These are phyloP conservation scores for Annona cherimola DNA, from an alignment of 164 flowering plant species.

Conservation along the genomic window DNA sequence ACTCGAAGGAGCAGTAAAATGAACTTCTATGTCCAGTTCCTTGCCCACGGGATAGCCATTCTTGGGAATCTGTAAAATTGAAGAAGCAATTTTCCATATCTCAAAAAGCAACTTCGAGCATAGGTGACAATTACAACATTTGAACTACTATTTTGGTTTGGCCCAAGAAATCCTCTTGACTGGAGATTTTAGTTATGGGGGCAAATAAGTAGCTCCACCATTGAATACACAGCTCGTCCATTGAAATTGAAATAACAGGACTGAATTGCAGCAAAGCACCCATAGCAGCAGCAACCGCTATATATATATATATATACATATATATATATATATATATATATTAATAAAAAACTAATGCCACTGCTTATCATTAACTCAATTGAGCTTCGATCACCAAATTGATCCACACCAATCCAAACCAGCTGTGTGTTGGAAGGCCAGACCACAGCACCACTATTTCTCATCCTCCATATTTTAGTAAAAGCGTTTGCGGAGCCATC, in stretches of 20 bases:
- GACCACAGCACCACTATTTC: constrained; percentile 53
- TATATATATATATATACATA: neutral
- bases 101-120: neutral
- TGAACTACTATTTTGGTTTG: too few species aligned
- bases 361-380: constrained; percentile 46
- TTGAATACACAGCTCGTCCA: too few species aligned
- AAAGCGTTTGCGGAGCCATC: constrained; percentile 61
- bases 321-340: neutral
- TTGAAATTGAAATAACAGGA: too few species aligned
- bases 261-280: too few species aligned
- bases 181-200: too few species aligned
- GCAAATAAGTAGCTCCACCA: too few species aligned
- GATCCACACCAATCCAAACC: constrained; percentile 82
- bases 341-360: neutral
- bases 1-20: constrained; percentile 60
- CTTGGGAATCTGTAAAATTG: constrained; percentile 41
- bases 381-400: constrained; percentile 29
- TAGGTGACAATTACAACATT: neutral
- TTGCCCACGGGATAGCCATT: constrained; percentile 38
- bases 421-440: constrained; percentile 69
- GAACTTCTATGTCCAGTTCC: constrained; percentile 71
- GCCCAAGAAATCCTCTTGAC: too few species aligned
- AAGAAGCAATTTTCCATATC: neutral
- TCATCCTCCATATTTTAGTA: constrained; percentile 89
- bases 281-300: neutral